Conservation (phyloP, 2,329 filamentous ascomycete genomes). For the Exophiala calicioides region DNA sequence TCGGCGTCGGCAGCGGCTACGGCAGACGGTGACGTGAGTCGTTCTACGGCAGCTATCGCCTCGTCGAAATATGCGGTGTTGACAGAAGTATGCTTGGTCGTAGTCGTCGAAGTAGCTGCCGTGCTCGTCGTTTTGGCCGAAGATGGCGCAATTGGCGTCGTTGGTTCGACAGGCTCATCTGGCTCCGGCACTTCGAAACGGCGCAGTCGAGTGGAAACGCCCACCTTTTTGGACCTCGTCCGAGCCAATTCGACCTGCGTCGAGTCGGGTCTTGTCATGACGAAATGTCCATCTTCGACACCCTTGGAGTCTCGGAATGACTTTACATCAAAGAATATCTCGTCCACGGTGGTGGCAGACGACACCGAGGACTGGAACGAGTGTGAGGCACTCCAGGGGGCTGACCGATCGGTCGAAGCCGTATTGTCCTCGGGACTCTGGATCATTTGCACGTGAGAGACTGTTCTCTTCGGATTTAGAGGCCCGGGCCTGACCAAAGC, state of each 20-base stretch:
- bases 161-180: constrained; percentile 1
- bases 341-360: constrained; percentile 25
- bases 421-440: constrained; percentile 27
- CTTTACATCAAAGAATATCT: constrained; percentile 33
- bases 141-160: constrained; percentile 1
- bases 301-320: constrained; percentile 31
- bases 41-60: constrained; percentile 31
- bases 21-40: constrained; percentile 19
- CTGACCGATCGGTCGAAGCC: constrained; percentile 22
- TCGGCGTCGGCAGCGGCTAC: not conserved
- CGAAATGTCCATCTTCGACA: constrained; percentile 29
- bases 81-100: constrained; percentile 26
- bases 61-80: constrained; percentile 31
- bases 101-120: constrained; percentile 9
- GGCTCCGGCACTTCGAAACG: constrained; percentile 7
- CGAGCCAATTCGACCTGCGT: constrained; percentile 27
- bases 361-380: constrained; percentile 27
- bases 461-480: constrained; percentile 15
- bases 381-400: constrained; percentile 25
- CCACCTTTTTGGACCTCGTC: constrained; percentile 23
- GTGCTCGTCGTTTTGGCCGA: constrained; percentile 1
- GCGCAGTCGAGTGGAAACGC: constrained; percentile 8
- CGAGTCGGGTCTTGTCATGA: constrained; percentile 31
- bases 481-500: constrained; percentile 16
- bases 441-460: constrained; percentile 7